Base-by-base conservation (phyloP, 2,329 filamentous ascomycete genomes). In the Penicillium concentricum region DNA sequence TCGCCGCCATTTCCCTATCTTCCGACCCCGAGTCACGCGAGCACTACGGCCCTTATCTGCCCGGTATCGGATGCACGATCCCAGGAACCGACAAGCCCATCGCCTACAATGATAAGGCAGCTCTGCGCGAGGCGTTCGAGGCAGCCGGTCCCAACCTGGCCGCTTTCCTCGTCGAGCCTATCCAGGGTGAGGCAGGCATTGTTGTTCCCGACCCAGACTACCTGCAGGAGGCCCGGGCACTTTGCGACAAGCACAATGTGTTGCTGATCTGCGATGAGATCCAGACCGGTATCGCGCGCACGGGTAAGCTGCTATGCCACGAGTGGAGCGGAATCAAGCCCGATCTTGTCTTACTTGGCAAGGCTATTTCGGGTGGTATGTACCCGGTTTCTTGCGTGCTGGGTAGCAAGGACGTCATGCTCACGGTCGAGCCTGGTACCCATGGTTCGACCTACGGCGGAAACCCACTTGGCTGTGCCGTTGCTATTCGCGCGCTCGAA, bases 381-480 rank as follows among this genome's bases (percentile, higher is more conserved):
- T 99, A 99, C 78, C 94, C 94, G n/a, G 94, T 99, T 56, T 96
- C 92, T 60, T 92, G 88, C 68, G 92, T 99, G 47, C 82, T 99
- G 51, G 88, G 89, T 60, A 87, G 87, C 68, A 92, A 89, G 78
- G 92, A 97, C 56, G 82, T 97, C 62, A 97, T 99, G 92, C 84
- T 97, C 64, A 94, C 93, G 10, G 83, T 99, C 62, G 94, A 99
- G 81, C 91, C 94, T 26, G 94, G 94, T 58, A 97, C 94, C 26
- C 94, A 99, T 77, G 94, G 94, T 47, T 96, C 91, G 41, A 99
- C 94, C n/a, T 99, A 97, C 71, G 94, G 94, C 60, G 94, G 94
- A 49, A 99, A 99, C 78, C 94, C 94, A 18, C 82, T 99, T 13
- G 94, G 92, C 24, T 97, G 92, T 67, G 94, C 94, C 38, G 91